Base-by-base conservation (phyloP, 768 basidiomycete species). In the Chalciporus chontae region DNA sequence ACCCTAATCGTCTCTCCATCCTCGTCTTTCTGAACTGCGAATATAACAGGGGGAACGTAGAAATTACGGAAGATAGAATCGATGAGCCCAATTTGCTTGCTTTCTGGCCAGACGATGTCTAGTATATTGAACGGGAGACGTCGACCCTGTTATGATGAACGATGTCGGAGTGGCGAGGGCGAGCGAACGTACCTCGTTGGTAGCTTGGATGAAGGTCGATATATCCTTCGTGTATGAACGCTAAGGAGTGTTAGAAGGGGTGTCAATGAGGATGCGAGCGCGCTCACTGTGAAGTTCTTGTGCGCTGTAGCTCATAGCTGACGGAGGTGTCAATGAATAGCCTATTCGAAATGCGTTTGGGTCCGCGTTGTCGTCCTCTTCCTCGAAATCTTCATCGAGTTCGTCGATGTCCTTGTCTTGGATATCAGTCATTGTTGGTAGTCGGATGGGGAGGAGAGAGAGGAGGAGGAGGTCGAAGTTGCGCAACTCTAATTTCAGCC, bases 101-200 rank as follows among this genome's bases (percentile, higher is more conserved):
- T 63, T 46, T 78, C 77, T 0, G 84, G 74, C 89, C 90, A 91
- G 3, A 91, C 89, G 17, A 91, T 73, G 48, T 86, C 89, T 90
- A 39, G 15, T 31, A 31, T 9, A 11, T 10, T 29, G 44, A 8
- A 44, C 18, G 23, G 10, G 10, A n/a, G n/a, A 29, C 5, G 27
- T 8, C 27, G 43, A 18, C 13, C 19, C 24, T 40, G 34, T 46
- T 19, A 47, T 2, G 43, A 44, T 48, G 43, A 56, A 45, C 26
- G 46, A 21, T 17, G 23, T 42, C 8, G 21, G 7, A 17, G 38
- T 36, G 29, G 48, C 1, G 8, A 21, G 2, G 1, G 39, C 10
- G 19, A 14, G 44, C 19, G 32, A 2, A 58, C 72, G 48, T 47
- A 82, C 86, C 87, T 75, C 87, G 72, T 62, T 89, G 87, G 61